These are phyloP conservation scores for Pterulicium gracile DNA, from an alignment of 1,284 basidiomycete species.

Conservation along the genomic window DNA sequence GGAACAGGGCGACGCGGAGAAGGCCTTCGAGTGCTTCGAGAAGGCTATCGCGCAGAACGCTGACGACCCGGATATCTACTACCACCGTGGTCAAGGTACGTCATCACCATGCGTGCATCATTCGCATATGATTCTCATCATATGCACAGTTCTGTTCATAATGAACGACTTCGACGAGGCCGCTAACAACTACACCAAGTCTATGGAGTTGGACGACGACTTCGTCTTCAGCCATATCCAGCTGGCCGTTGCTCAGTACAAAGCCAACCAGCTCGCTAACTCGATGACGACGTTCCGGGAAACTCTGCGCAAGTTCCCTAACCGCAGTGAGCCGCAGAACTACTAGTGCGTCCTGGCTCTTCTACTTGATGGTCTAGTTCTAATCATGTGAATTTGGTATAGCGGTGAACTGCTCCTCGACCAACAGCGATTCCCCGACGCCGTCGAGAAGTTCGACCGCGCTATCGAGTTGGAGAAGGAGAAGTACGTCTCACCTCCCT, in stretches of 20 bases:
- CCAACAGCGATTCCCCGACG: constrained; percentile 84
- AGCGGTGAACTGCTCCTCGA: constrained; percentile 95
- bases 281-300: constrained; percentile 87
- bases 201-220: constrained; percentile 68
- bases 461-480: constrained; percentile 83
- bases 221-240: constrained; percentile 98
- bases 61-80: constrained; percentile 93
- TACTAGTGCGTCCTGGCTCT: constrained; percentile 65
- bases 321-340: constrained; percentile 79
- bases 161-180: constrained; percentile 85
- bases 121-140: background rate
- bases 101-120: constrained; percentile 5
- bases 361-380: background rate
- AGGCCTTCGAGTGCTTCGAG: constrained; percentile 88
- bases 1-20: constrained; percentile 79
- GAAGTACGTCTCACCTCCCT: constrained; percentile 37
- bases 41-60: constrained; percentile 78
- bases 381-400: constrained; percentile 7
- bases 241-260: constrained; percentile 95
- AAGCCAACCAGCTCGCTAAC: constrained; percentile 66
- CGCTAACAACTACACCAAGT: constrained; percentile 85
- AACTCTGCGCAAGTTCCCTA: constrained; percentile 74
- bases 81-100: constrained; percentile 93
- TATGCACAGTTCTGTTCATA: constrained; percentile 81
- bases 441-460: constrained; percentile 91